Conservation (phyloP, 495 filamentous ascomycete species). For the Pseudevernia furfuracea region DNA sequence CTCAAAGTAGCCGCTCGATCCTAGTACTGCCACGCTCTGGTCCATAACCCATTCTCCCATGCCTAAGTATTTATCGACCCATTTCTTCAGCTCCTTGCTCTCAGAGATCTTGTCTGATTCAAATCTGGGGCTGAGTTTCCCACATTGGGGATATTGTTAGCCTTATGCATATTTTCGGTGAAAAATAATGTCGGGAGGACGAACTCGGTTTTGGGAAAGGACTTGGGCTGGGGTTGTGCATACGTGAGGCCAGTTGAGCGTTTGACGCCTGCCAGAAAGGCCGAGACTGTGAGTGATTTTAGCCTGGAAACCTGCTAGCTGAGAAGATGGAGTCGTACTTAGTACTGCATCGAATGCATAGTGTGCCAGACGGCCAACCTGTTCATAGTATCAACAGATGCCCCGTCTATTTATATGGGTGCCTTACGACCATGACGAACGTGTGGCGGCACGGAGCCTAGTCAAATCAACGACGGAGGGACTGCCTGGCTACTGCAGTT, state of each 20-base stretch:
- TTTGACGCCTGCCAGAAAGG: constrained; percentile 92
- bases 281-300: constrained; percentile 57
- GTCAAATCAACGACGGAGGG: neutral
- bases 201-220: constrained; percentile 15
- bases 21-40: constrained; percentile 83
- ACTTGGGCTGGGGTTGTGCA: constrained; percentile 21
- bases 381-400: constrained; percentile 27
- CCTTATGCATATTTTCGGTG: constrained; percentile 25
- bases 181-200: constrained; percentile 15
- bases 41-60: constrained; percentile 98
- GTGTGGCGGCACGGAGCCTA: neutral
- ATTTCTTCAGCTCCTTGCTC: constrained; percentile 76
- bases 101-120: constrained; percentile 79
- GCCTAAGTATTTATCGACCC: constrained; percentile 90
- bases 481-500: no score
- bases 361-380: constrained; percentile 89
- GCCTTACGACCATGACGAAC: constrained; percentile 26
- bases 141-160: constrained; percentile 33
- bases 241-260: constrained; percentile 97
- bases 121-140: constrained; percentile 66
- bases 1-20: constrained; percentile 82
- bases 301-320: neutral
- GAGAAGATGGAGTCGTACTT: constrained; percentile 44
- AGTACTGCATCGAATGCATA: constrained; percentile 96
- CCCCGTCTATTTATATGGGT: neutral